Evolutionary conservation across 768 basidiomycete species (phyloP), one percentile per base, ranked within the genome.

Genomic region (Infundibulicybe gibba): DNA sequence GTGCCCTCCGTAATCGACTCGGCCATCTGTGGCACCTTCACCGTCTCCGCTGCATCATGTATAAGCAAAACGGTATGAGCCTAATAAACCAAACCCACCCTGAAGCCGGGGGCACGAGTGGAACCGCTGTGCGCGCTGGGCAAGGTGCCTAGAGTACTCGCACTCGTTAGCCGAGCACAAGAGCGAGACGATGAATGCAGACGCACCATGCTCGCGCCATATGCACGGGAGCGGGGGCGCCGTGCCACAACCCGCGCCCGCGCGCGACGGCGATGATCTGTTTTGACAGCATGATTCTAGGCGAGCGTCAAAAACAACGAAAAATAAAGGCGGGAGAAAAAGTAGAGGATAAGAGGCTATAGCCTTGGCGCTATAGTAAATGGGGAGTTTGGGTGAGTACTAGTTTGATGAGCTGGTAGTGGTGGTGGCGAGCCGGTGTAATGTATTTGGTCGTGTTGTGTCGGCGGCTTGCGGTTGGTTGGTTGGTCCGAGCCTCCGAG

Each of bases 1-100:
- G 95, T 98, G 32, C 95, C 95, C 66, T 99, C 95, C 32, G 91
- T 90, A 68, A 98, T 97, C 51, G 94, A 97, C 65, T 97, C 94
- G 20, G 95, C 91, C 92, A 97, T 95, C 66, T 93, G 89, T 14
- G 94, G 94, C 33, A 97, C 94, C 71, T 95, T 92, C 53, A 97
- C 80, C 46, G 86, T 91, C 70, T 94, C 88, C 48, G 83, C 87
- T 88, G 51, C n/a, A 54, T 17, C 16, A 44, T 25, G 3, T 8
- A 25, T 25, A 8, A 25, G 8, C 25, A 25, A 25, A 25, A 25
- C n/a, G n/a, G 25, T 3, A 25, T 4, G 4, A 25, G 8, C 25
- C 3, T 8, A 25, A 25, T 3, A 25, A 25, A 8, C 4, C 25
- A 25, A 25, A 45, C 75, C 45, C 48, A 88, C 87, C 87, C 70